Evolutionary conservation across 495 filamentous ascomycete species (phyloP).

Genomic region (Penicillium chermesinum): DNA sequence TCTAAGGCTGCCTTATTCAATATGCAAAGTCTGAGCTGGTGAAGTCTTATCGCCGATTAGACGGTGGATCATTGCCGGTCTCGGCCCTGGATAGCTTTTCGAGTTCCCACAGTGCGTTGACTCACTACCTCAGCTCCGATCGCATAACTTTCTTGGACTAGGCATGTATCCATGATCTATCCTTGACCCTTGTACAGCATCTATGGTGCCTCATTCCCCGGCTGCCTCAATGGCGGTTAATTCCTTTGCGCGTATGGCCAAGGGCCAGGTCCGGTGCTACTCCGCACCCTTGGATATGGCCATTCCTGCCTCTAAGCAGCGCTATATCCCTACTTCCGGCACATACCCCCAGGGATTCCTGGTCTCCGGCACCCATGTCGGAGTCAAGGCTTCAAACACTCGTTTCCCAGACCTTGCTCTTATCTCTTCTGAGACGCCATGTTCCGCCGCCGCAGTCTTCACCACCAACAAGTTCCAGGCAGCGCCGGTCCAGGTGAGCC

Average conservation of each 20-base stretch:
- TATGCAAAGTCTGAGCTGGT: background rate
- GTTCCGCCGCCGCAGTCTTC: slow-evolving; percentile 90
- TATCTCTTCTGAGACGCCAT: slow-evolving; percentile 79
- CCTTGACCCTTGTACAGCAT: slow-evolving; percentile 1
- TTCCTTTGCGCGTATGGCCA: slow-evolving; percentile 37
- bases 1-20: no score
- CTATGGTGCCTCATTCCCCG: slow-evolving; percentile 28
- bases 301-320: slow-evolving; percentile 70
- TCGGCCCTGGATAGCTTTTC: slow-evolving; percentile 24
- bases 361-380: slow-evolving; percentile 82
- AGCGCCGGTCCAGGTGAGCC: slow-evolving; percentile 82
- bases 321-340: slow-evolving; percentile 81
- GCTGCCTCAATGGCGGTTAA: slow-evolving; percentile 31
- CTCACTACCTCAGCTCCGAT: slow-evolving; percentile 10
- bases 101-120: slow-evolving; percentile 12
- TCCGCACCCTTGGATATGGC: slow-evolving; percentile 57
- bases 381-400: slow-evolving; percentile 88
- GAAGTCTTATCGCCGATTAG: slow-evolving; percentile 1
- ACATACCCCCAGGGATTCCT: slow-evolving; percentile 87
- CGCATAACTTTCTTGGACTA: background rate
- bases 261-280: slow-evolving; percentile 49
- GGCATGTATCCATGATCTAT: background rate
- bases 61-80: slow-evolving; percentile 16
- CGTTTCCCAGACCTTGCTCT: slow-evolving; percentile 85
- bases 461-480: slow-evolving; percentile 98